Percentiles rank a stretch among this genome's conserved stretches.
These are phyloP conservation scores for Epichloe sylvatica DNA, from an alignment of 2,329 filamentous ascomycete genomes.

Conservation along the genomic window DNA sequence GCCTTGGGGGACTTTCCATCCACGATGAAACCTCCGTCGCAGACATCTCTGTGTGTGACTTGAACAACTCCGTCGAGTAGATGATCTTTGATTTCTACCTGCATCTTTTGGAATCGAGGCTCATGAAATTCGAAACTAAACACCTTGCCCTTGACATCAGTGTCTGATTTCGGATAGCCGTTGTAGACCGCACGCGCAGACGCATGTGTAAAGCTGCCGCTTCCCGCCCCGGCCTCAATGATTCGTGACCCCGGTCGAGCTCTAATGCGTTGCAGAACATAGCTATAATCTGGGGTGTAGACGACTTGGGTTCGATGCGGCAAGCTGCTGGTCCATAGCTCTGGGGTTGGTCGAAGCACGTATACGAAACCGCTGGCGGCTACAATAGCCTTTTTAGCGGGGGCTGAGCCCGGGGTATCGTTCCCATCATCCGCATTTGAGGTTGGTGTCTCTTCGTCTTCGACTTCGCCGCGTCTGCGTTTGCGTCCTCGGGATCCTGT, in stretches of 20 bases:
- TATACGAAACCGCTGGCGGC: conserved; percentile 62
- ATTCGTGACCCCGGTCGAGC: conserved; percentile 58
- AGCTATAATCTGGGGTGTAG: conserved; percentile 78
- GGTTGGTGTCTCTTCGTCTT: conserved; percentile 29
- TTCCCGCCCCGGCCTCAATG: conserved; percentile 71
- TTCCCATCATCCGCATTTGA: conserved; percentile 22
- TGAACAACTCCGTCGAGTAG: conserved; percentile 51
- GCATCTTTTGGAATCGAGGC: conserved; percentile 56
- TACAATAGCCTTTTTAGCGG: conserved; percentile 34
- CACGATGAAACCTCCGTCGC: conserved; percentile 57
- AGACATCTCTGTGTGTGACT: conserved; percentile 68
- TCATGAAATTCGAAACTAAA: conserved; percentile 77
- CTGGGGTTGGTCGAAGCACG: conserved; percentile 63
- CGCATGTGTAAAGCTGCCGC: conserved; percentile 73
- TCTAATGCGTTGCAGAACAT: conserved; percentile 62
- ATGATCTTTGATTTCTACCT: conserved; percentile 55
- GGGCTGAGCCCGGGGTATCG: conserved; percentile 16
- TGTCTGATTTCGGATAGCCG: conserved; percentile 41
- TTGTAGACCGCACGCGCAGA: conserved; percentile 63
- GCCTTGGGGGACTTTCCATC: conserved; percentile 49
- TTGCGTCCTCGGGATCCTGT: conserved; percentile 77
- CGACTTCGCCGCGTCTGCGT: conserved; percentile 34
- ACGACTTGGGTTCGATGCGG: conserved; percentile 78
- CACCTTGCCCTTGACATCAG: conserved; percentile 48
- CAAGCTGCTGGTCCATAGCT: conserved; percentile 67